Conservation (phyloP, 768 basidiomycete genomes). For the Phaeotremella fagi region DNA sequence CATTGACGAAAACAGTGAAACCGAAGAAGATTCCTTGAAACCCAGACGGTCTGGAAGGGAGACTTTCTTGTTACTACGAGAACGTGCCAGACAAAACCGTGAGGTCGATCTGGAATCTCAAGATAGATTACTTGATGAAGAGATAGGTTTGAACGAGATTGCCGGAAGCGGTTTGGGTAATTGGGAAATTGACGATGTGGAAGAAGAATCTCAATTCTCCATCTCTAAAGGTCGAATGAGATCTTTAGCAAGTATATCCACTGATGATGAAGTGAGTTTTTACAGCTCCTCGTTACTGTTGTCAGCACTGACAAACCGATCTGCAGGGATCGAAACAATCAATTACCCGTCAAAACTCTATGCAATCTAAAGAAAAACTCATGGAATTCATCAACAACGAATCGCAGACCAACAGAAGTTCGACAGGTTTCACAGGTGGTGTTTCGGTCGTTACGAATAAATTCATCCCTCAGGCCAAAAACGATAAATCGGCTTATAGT, state of each 20-base stretch:
- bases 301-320: too few species aligned
- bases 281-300: neutral
- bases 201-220: conserved; percentile 9
- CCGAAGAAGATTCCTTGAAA: neutral
- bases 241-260: neutral
- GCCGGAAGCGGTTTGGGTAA: neutral
- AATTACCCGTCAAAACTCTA: neutral
- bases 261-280: conserved; percentile 2
- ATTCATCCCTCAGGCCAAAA: neutral
- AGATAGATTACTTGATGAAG: conserved; percentile 4
- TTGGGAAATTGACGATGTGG: conserved; percentile 2
- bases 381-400: conserved; percentile 11
- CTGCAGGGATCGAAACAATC: neutral
- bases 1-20: neutral
- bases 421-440: conserved; percentile 10
- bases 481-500: neutral
- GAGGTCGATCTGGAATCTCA: conserved; percentile 4
- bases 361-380: neutral
- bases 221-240: neutral
- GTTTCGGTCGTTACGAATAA: conserved; percentile 15
- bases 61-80: conserved; percentile 4
- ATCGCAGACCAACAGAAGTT: conserved; percentile 18
- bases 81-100: conserved; percentile 14
- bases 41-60: conserved; percentile 1
- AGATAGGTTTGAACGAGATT: neutral